Conservation (phyloP, 2,329 filamentous ascomycete species). For the Botrytis galanthina region DNA sequence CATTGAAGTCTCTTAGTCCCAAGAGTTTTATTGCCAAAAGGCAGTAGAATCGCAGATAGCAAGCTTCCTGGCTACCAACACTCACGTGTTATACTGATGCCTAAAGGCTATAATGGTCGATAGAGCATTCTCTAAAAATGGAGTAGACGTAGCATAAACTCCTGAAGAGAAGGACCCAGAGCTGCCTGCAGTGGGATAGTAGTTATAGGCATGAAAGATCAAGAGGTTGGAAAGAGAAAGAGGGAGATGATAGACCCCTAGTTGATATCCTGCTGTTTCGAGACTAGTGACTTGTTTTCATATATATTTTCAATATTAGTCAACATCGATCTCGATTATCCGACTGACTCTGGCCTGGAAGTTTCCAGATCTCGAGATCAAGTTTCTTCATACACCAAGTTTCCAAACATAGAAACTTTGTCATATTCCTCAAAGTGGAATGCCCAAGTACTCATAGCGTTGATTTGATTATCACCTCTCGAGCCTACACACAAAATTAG, state of each 20-base stretch:
- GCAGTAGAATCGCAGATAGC: neutral
- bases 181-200: neutral
- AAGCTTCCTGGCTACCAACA: neutral
- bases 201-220: neutral
- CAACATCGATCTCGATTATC: neutral
- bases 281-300: neutral
- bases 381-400: neutral
- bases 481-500: conserved; percentile 28
- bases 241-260: neutral
- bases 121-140: neutral
- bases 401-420: neutral
- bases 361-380: neutral
- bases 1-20: too few relatives aligned
- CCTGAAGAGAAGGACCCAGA: neutral
- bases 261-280: neutral
- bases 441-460: conserved; percentile 27
- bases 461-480: conserved; percentile 22
- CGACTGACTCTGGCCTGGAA: neutral
- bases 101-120: neutral
- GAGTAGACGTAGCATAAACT: neutral
- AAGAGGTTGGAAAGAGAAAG: neutral
- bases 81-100: neutral
- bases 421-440: conserved; percentile 28
- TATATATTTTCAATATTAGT: neutral
- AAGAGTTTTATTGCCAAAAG: neutral